Conservation (phyloP, 257 asterid species). For the Echium plantagineum region DNA sequence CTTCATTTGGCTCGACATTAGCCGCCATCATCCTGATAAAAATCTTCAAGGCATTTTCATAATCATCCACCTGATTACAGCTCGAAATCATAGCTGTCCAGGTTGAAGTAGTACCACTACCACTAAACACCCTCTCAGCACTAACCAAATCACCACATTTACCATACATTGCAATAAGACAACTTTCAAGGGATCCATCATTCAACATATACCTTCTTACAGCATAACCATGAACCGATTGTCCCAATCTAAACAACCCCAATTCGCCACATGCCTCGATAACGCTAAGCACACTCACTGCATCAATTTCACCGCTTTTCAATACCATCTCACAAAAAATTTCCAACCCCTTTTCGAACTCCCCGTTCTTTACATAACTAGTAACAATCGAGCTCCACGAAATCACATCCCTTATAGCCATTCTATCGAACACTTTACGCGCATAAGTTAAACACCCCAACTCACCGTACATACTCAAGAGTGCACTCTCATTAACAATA, state of each 20-base stretch:
- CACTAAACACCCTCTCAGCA: slow-evolving; percentile 37
- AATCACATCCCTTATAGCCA: slow-evolving; percentile 49
- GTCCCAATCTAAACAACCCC: slow-evolving; percentile 42
- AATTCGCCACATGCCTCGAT: slow-evolving; percentile 76
- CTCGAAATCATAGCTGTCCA: slow-evolving; percentile 78
- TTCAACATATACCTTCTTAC: slow-evolving; percentile 28
- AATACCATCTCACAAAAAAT: slow-evolving; percentile 45
- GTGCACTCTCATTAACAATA: slow-evolving; percentile 47
- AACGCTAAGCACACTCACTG: slow-evolving; percentile 55
- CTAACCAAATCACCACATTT: slow-evolving; percentile 52
- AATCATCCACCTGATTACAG: slow-evolving; percentile 58
- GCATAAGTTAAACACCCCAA: slow-evolving; percentile 43
- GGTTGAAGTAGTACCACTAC: slow-evolving; percentile 27
- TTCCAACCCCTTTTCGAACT: slow-evolving; percentile 37
- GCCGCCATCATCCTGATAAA: slow-evolving; percentile 34
- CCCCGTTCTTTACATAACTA: slow-evolving; percentile 38
- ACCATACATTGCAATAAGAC: slow-evolving; percentile 82
- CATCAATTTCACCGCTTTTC: slow-evolving; percentile 46
- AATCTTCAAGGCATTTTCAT: slow-evolving; percentile 36
- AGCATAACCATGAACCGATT: slow-evolving; percentile 53
- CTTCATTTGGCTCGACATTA: slow-evolving; percentile 43
- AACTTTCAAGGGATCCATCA: slow-evolving; percentile 44
- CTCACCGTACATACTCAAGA: slow-evolving; percentile 77
- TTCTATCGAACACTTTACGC: slow-evolving; percentile 48
- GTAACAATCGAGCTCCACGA: slow-evolving; percentile 72